Conservation (phyloP, 2,329 filamentous ascomycete genomes). For the Eutypa lata region DNA sequence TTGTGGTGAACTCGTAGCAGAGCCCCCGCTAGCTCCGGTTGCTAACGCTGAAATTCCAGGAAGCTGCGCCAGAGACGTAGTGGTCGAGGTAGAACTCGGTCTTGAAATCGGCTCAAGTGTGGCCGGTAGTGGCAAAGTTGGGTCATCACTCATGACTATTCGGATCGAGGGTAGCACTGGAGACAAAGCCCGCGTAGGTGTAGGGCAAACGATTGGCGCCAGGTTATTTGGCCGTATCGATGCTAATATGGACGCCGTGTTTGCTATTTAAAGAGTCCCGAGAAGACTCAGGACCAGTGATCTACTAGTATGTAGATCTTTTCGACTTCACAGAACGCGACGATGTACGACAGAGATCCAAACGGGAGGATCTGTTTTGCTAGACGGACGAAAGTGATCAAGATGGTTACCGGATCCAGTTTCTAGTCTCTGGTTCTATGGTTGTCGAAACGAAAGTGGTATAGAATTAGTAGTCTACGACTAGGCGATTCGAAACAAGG, state of each 20-base stretch:
- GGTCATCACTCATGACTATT: constrained; percentile 45
- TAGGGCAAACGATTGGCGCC: constrained; percentile 16
- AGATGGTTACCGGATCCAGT: too few relatives aligned
- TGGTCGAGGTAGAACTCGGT: constrained; percentile 47
- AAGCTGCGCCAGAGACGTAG: constrained; percentile 41
- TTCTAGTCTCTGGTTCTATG: too few relatives aligned
- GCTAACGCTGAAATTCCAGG: constrained; percentile 45
- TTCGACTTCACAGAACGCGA: neutral
- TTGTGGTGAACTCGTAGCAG: constrained; percentile 40
- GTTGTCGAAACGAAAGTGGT: too few relatives aligned
- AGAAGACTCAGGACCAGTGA: constrained; percentile 15
- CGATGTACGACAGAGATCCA: neutral
- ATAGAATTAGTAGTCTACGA: too few relatives aligned
- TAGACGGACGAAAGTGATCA: too few relatives aligned
- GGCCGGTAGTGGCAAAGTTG: constrained; percentile 36
- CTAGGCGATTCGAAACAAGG: too few relatives aligned
- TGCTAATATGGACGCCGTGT: constrained; percentile 20
- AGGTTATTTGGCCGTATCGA: constrained; percentile 17
- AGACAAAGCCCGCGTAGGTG: constrained; percentile 17
- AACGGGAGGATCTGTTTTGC: neutral
- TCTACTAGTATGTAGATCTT: neutral
- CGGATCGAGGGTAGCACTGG: constrained; percentile 21
- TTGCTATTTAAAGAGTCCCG: constrained; percentile 16
- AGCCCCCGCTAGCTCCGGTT: constrained; percentile 35
- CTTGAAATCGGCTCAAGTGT: constrained; percentile 47